Base-by-base conservation (phyloP, 179 eudicot genomes). In the Beta macrorhiza region DNA sequence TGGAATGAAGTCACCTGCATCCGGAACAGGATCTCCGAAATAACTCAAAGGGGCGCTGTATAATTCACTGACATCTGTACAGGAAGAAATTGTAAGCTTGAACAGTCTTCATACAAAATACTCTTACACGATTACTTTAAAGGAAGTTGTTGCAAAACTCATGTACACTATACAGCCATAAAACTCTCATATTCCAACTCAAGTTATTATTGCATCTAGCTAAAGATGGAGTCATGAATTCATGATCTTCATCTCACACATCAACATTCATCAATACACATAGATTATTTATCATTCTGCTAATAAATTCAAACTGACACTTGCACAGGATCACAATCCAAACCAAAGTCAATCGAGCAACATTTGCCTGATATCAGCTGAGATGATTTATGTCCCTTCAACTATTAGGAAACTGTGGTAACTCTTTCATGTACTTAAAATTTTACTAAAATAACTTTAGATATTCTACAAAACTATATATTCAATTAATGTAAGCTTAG, bases 1-100 rank as follows among this genome's bases (percentile, higher is more conserved):
- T 0, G 94, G 94, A 78, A 90, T 81, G 74, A 95, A 85, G 76
- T 76, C 88, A 80, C 88, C 88, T 71, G 53, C 87, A 76, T 69
- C 65, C 19, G 86, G 80, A n/a, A 57, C 72, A 32, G 88, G 77
- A 84, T 61, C 82, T 68, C 64, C 67, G 74, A 84, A 25, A 87
- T 82, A 63, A 82, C 77, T 80, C 78, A 82, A 79, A 53, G 82
- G 72, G 64, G 72, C 55, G 80, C 87, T 82, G 70, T 62, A 65
- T n/a, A 86, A 80, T 79, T 74, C 84, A 69, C 63, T 80, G 67
- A 85, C 75, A 82, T 82, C 93, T 91, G 92, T 77, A 82, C 72
- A 82, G 74, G 45, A 73, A 71, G 19, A 71, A 62, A 53, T 67
- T 9, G 76, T 79, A 79, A 82, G 83, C 51, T 25, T 44, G 11